Percentiles rank a stretch among this genome's conserved stretches.
These are phyloP conservation scores for Polytolypa hystricis DNA, from an alignment of 2,329 filamentous ascomycete species.

Conservation along the genomic window DNA sequence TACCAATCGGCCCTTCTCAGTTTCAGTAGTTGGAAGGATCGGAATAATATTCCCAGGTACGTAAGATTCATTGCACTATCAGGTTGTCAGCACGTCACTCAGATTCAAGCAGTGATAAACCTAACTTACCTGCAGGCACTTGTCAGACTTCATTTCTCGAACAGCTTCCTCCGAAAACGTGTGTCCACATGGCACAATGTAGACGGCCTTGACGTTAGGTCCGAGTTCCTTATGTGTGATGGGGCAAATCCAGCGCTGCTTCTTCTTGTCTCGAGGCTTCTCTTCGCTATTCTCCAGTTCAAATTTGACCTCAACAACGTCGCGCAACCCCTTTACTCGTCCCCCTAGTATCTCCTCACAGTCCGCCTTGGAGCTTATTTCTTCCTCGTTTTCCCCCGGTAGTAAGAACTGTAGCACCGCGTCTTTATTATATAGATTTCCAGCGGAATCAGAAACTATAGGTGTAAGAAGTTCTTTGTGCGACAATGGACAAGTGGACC, in stretches of 20 bases:
- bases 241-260: slow-evolving; percentile 65
- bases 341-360: slow-evolving; percentile 51
- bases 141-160: slow-evolving; percentile 60
- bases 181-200: slow-evolving; percentile 89
- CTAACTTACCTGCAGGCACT: slow-evolving; percentile 42
- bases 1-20: slow-evolving; percentile 58
- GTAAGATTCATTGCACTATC: slow-evolving; percentile 64
- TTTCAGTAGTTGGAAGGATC: slow-evolving; percentile 60
- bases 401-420: slow-evolving; percentile 63
- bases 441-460: slow-evolving; percentile 73
- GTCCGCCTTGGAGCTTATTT: slow-evolving; percentile 43
- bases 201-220: slow-evolving; percentile 66
- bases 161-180: slow-evolving; percentile 82
- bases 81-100: slow-evolving; percentile 5
- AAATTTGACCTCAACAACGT: slow-evolving; percentile 80
- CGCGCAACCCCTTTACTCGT: slow-evolving; percentile 65
- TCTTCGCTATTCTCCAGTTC: slow-evolving; percentile 38
- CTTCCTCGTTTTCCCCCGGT: slow-evolving; percentile 42
- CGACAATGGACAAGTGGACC: slow-evolving; percentile 81
- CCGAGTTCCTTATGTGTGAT: slow-evolving; percentile 80
- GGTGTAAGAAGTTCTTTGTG: slow-evolving; percentile 61
- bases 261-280: slow-evolving; percentile 28
- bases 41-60: slow-evolving; percentile 66
- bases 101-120: background rate
- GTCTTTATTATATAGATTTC: slow-evolving; percentile 91